These are phyloP conservation scores for Fusarium keratoplasticum DNA, from an alignment of 2,329 filamentous ascomycete genomes.

Conservation along the genomic window DNA sequence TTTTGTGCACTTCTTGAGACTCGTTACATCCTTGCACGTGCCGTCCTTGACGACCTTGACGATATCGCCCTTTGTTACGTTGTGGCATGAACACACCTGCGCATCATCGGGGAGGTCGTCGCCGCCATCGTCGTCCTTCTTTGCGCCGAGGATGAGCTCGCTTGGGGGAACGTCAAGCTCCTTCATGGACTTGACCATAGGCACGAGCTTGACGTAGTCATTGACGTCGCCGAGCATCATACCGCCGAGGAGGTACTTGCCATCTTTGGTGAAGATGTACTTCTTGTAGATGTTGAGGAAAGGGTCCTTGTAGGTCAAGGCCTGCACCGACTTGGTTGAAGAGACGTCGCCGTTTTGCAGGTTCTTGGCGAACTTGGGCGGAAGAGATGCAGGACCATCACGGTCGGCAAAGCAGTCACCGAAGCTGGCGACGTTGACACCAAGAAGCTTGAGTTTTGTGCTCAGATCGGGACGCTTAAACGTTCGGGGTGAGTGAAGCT, in stretches of 20 bases:
- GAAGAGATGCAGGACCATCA: constrained; percentile 82
- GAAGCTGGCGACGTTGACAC: constrained; percentile 92
- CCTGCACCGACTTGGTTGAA: constrained; percentile 75
- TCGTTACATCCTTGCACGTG: constrained; percentile 82
- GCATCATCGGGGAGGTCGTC: constrained; percentile 87
- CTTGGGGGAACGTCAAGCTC: constrained; percentile 80
- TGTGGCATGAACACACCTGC: constrained; percentile 93
- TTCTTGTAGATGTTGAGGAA: constrained; percentile 94
- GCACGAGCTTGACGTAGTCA: constrained; percentile 90
- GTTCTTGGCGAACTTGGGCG: constrained; percentile 62
- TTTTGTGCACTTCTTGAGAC: constrained; percentile 91
- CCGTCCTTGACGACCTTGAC: constrained; percentile 79
- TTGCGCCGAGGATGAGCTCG: constrained; percentile 84
- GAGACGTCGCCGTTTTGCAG: constrained; percentile 33
- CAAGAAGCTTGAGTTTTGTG: constrained; percentile 90
- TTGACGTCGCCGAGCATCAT: constrained; percentile 97
- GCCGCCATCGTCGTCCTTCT: constrained; percentile 77
- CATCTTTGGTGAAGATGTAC: constrained; percentile 89
- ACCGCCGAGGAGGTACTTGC: constrained; percentile 90
- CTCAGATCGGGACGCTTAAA: constrained; percentile 90
- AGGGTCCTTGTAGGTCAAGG: constrained; percentile 88
- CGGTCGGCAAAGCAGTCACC: constrained; percentile 93
- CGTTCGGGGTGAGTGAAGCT: constrained; percentile 73
- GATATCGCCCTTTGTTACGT: constrained; percentile 87
- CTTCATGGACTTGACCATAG: constrained; percentile 88